Percentiles rank a stretch among this genome's conserved stretches.
Evolutionary conservation across 2,329 filamentous ascomycete genomes (phyloP).

Genomic region (Sphaerostilbella broomeana): DNA sequence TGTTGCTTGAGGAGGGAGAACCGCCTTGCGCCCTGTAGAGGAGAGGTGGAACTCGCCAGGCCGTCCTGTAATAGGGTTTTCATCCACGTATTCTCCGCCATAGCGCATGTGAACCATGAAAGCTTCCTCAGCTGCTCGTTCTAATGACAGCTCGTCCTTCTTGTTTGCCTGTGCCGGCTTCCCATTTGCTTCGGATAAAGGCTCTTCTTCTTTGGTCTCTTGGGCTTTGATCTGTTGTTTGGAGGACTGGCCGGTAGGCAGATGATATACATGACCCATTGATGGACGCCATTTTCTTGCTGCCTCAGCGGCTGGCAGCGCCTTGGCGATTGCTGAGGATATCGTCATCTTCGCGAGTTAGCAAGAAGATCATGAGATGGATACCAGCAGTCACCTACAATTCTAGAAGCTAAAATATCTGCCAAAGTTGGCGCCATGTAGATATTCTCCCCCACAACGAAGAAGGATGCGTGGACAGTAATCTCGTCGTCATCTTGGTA

Average conservation of each 20-base stretch:
- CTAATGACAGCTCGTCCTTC: constrained; percentile 34
- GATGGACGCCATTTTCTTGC: constrained; percentile 50
- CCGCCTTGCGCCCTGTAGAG: constrained; percentile 50
- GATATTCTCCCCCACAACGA: constrained; percentile 58
- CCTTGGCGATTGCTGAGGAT: constrained; percentile 47
- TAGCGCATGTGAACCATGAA: constrained; percentile 51
- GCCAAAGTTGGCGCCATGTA: constrained; percentile 58
- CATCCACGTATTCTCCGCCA: constrained; percentile 60
- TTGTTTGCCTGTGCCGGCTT: constrained; percentile 28
- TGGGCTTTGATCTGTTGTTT: constrained; percentile 23
- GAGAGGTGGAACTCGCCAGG: constrained; percentile 60
- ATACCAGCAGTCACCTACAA: constrained; percentile 35
- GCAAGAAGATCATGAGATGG: not conserved
- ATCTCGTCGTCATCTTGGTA: constrained; percentile 52
- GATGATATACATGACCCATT: constrained; percentile 45
- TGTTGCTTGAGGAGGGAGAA: constrained; percentile 26
- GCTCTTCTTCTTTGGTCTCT: constrained; percentile 42
- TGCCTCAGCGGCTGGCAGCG: constrained; percentile 44
- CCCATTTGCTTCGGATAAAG: constrained; percentile 34
- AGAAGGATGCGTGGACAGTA: constrained; percentile 54
- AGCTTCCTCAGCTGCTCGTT: constrained; percentile 51
- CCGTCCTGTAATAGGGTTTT: constrained; percentile 60
- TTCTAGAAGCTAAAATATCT: constrained; percentile 52
- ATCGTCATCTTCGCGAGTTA: constrained; percentile 40
- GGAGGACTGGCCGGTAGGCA: constrained; percentile 25